These are phyloP conservation scores for Triticum monococcum DNA, from an alignment of 176 grass and related monocot species.

Conservation along the genomic window DNA sequence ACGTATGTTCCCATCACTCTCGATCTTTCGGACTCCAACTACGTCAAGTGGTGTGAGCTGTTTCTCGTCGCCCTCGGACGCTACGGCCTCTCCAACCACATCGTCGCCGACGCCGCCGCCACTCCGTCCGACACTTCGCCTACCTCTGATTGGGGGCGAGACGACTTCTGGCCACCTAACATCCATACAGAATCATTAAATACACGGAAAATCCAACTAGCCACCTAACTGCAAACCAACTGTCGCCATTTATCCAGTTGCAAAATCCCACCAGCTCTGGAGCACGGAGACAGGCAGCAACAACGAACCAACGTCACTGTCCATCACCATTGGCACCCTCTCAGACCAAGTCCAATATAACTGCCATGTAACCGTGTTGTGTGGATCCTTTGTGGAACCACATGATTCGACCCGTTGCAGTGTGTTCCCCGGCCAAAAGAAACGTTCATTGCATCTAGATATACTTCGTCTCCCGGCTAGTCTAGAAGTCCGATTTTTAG, in stretches of 20 bases:
- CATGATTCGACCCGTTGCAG: neutral
- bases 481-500: neutral
- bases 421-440: neutral
- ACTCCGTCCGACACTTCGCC: too few relatives aligned
- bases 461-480: too few relatives aligned
- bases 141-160: too few relatives aligned
- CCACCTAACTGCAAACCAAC: constrained; percentile 23
- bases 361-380: constrained; percentile 27
- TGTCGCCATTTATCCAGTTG: constrained; percentile 28
- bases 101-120: too few relatives aligned
- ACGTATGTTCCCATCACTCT: too few relatives aligned
- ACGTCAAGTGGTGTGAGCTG: too few relatives aligned
- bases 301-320: constrained; percentile 18
- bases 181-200: neutral
- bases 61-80: too few relatives aligned
- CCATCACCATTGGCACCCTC: neutral
- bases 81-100: too few relatives aligned
- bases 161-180: too few relatives aligned
- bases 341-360: constrained; percentile 44
- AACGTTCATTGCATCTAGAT: neutral
- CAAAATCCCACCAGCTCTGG: neutral
- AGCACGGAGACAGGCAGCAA: neutral
- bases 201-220: neutral
- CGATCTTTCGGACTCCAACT: too few relatives aligned
- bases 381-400: constrained; percentile 19